phyloP scores from a whole-genome alignment of 2,329 filamentous ascomycete genomes.

The Ophiostoma perfectum region DNA sequence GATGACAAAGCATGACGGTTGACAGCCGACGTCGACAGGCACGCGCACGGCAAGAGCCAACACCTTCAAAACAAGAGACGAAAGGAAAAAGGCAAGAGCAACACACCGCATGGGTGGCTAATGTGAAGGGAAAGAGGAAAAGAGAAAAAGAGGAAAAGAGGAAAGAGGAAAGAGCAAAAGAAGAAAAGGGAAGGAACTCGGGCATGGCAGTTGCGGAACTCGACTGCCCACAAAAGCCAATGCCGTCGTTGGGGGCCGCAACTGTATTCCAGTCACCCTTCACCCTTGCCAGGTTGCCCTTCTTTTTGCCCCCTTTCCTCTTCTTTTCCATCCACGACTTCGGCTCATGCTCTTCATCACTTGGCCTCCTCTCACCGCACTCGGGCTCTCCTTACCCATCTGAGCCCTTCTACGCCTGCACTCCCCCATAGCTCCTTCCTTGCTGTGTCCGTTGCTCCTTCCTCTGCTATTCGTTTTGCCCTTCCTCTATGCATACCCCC shows the following conservation, averaged over 20 bases:
- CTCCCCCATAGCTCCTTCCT: neutral
- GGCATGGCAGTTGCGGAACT: neutral
- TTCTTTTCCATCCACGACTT: neutral
- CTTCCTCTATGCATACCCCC: neutral
- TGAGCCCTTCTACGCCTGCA: neutral
- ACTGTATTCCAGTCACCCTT: neutral
- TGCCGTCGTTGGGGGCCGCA: slow-evolving; percentile 4
- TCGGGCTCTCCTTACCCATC: too few species aligned
- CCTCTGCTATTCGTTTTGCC: neutral
- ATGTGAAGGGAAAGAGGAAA: too few species aligned
- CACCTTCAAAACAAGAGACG: too few species aligned
- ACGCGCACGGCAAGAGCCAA: too few species aligned
- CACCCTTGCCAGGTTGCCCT: neutral
- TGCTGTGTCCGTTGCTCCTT: neutral
- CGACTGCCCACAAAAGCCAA: slow-evolving; percentile 1
- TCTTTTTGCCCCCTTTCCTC: neutral
- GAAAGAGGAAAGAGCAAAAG: neutral
- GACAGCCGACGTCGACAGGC: too few species aligned
- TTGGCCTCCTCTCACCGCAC: too few species aligned
- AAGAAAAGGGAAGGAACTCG: neutral
- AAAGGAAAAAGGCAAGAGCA: too few species aligned
- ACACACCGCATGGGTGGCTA: too few species aligned
- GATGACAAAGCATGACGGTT: neutral
- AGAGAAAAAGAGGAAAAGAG: neutral
- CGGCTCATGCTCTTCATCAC: neutral